Evolutionary conservation across 768 basidiomycete genomes (phyloP).

Genomic region (Macrolepiota dolichaula): DNA sequence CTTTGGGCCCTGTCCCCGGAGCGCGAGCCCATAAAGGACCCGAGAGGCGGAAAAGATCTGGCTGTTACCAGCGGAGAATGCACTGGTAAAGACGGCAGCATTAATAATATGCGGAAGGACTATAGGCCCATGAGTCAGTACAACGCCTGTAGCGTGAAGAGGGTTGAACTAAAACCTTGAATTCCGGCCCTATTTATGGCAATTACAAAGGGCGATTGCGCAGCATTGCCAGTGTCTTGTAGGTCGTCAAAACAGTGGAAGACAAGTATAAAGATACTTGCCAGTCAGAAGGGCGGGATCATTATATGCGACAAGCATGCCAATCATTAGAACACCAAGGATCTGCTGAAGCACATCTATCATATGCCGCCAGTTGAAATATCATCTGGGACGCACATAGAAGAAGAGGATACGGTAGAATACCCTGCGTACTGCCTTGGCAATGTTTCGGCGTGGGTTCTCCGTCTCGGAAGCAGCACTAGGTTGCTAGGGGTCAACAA

Average conservation of each 20-base stretch:
- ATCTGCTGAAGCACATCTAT: background rate
- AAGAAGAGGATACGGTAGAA: slow-evolving; percentile 80
- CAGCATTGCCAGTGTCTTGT: slow-evolving; percentile 54
- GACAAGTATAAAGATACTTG: slow-evolving; percentile 8
- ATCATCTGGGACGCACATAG: slow-evolving; percentile 45
- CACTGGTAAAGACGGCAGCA: slow-evolving; percentile 64
- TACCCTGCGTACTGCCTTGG: slow-evolving; percentile 71
- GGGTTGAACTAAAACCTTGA: slow-evolving; percentile 35
- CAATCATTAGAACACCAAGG: slow-evolving; percentile 68
- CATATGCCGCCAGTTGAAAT: background rate
- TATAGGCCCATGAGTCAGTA: slow-evolving; percentile 15
- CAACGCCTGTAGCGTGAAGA: background rate
- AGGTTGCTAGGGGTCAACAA: no score
- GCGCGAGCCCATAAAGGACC: slow-evolving; percentile 51
- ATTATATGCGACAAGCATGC: slow-evolving; percentile 75
- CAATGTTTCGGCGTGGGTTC: slow-evolving; percentile 76
- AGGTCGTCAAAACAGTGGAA: background rate
- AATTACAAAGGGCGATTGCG: slow-evolving; percentile 81
- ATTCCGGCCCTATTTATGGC: slow-evolving; percentile 73
- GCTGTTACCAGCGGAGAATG: slow-evolving; percentile 71
- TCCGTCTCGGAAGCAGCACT: slow-evolving; percentile 76
- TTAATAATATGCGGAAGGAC: slow-evolving; percentile 71
- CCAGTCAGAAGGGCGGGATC: slow-evolving; percentile 48
- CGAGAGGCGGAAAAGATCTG: slow-evolving; percentile 55
- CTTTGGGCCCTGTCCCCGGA: slow-evolving; percentile 47